Percentiles rank a stretch among this genome's conserved stretches.
Evolutionary conservation across 2,329 filamentous ascomycete genomes (phyloP).

Genomic region (Paraphaeosphaeria sporulosa): DNA sequence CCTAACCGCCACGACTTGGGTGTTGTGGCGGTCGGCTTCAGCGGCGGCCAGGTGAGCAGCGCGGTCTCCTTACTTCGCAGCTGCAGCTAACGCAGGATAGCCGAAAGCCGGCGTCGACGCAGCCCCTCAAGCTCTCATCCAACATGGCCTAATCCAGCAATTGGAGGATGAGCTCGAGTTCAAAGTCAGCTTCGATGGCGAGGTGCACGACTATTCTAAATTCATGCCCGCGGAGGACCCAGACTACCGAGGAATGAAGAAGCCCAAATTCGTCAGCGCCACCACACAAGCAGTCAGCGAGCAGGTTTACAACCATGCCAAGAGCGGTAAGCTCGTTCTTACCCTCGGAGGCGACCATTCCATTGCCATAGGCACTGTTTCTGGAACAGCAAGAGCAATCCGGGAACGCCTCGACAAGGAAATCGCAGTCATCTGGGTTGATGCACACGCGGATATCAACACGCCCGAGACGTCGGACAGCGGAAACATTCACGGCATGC

Average conservation of each 20-base stretch:
- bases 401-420: slow-evolving; percentile 83
- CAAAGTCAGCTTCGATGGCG: slow-evolving; percentile 82
- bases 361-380: slow-evolving; percentile 93
- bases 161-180: slow-evolving; percentile 87
- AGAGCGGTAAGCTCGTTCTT: slow-evolving; percentile 82
- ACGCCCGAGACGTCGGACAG: slow-evolving; percentile 87
- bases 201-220: slow-evolving; percentile 82
- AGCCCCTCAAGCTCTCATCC: slow-evolving; percentile 86
- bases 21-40: slow-evolving; percentile 94
- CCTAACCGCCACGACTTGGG: slow-evolving; percentile 80
- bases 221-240: slow-evolving; percentile 76
- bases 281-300: slow-evolving; percentile 81
- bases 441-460: slow-evolving; percentile 98
- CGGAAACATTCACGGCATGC: slow-evolving; percentile 98
- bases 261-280: slow-evolving; percentile 82
- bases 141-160: slow-evolving; percentile 84
- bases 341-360: slow-evolving; percentile 96
- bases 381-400: slow-evolving; percentile 84
- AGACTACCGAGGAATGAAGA: slow-evolving; percentile 91
- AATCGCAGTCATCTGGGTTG: slow-evolving; percentile 97
- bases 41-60: slow-evolving; percentile 82
- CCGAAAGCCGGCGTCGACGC: slow-evolving; percentile 92
- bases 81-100: slow-evolving; percentile 55
- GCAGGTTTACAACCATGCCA: slow-evolving; percentile 88
- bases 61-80: slow-evolving; percentile 15